Conservation (phyloP, 257 asterid species). For the Fraxinus cuspidata region DNA sequence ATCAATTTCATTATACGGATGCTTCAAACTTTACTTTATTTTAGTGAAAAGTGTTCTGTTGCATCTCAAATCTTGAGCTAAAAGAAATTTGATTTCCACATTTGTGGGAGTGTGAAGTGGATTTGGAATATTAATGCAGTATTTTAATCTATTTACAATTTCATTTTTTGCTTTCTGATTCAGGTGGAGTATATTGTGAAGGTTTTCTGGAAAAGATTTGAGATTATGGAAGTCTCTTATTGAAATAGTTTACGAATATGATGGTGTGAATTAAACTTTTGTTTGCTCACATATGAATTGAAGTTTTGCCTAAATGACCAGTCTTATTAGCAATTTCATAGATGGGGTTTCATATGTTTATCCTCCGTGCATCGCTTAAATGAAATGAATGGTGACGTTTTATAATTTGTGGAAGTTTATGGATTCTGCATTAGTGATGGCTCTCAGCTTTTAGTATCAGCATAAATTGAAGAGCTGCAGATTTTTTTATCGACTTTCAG, state of each 20-base stretch:
- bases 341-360: not conserved
- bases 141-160: not conserved
- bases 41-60: not conserved
- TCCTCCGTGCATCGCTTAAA: not conserved
- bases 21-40: not conserved
- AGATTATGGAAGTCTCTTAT: not conserved
- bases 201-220: not conserved
- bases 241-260: not conserved
- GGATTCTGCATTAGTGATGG: not conserved
- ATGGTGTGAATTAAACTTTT: not conserved
- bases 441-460: not conserved
- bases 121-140: not conserved
- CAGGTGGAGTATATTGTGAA: constrained; percentile 15
- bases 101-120: constrained; percentile 1
- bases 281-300: not conserved
- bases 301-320: not conserved
- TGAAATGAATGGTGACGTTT: not conserved
- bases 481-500: not conserved
- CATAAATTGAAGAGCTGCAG: not conserved
- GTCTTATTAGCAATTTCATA: not conserved
- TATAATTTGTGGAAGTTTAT: not conserved
- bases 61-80: not conserved
- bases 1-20: not conserved
- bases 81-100: not conserved
- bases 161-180: constrained; percentile 1